A percentile compares a stretch with the other conserved stretches of the same genome.
Evolutionary conservation across 208 protist species (phyloP).

Genomic region (Leptomonas pyrrhocoris): DNA sequence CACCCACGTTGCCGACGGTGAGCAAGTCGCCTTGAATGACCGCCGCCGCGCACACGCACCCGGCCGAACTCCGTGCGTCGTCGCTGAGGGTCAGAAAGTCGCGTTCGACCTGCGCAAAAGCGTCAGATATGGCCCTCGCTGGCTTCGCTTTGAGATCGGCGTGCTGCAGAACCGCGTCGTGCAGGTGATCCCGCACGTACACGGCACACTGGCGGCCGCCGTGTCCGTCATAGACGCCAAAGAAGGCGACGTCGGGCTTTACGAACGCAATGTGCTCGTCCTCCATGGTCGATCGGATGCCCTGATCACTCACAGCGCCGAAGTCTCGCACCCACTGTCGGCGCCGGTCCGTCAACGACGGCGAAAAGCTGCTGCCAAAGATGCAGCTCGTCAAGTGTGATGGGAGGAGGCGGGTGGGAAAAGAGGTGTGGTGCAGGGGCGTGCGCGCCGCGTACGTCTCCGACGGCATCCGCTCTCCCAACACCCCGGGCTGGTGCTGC

Average conservation of each 20-base stretch:
- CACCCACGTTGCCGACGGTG: constrained; percentile 82
- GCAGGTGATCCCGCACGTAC: constrained; percentile 71
- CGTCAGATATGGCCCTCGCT: constrained; percentile 50
- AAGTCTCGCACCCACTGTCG: constrained; percentile 44
- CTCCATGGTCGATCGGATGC: constrained; percentile 82
- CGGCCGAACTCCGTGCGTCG: constrained; percentile 53
- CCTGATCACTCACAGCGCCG: constrained; percentile 75
- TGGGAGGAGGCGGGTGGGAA: constrained; percentile 9
- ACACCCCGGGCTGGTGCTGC: constrained; percentile 18
- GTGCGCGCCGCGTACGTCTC: constrained; percentile 20
- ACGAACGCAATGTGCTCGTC: constrained; percentile 70
- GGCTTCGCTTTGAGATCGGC: constrained; percentile 41
- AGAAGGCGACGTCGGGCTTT: constrained; percentile 60
- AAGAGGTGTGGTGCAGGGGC: constrained; percentile 3
- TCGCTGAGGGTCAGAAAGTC: constrained; percentile 47
- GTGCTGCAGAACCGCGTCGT: constrained; percentile 56
- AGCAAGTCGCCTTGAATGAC: constrained; percentile 64
- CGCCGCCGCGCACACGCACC: constrained; percentile 73
- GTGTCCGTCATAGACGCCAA: constrained; percentile 86
- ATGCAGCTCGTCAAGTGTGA: constrained; percentile 12
- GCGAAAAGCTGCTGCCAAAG: constrained; percentile 16
- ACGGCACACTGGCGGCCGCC: constrained; percentile 72
- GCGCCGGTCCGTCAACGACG: constrained; percentile 13
- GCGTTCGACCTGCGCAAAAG: constrained; percentile 78
- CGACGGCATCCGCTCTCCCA: constrained; percentile 2